Percentiles rank a stretch among this genome's conserved stretches.
These are phyloP conservation scores for Lactarius quietus DNA, from an alignment of 768 basidiomycete species.

Conservation along the genomic window DNA sequence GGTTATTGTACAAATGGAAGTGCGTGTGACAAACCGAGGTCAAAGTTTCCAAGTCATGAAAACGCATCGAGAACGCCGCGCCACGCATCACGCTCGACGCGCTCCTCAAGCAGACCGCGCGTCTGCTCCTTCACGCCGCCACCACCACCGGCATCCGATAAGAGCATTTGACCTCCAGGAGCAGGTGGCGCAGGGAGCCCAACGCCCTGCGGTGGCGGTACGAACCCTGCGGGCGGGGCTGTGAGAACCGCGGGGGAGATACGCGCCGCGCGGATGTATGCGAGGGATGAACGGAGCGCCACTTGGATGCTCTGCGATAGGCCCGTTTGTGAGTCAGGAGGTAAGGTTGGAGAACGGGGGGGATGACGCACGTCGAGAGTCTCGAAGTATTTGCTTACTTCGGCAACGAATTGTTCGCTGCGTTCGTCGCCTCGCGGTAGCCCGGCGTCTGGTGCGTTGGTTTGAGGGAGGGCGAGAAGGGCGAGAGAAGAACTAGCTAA, in stretches of 20 bases:
- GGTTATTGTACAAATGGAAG: too few relatives aligned
- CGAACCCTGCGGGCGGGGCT: conserved; percentile 66
- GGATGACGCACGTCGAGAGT: conserved; percentile 59
- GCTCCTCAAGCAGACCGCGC: conserved; percentile 55
- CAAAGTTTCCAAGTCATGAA: neutral
- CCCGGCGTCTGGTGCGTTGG: too few relatives aligned
- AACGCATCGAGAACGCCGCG: conserved; percentile 60
- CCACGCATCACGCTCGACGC: conserved; percentile 58
- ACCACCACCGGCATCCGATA: conserved; percentile 19
- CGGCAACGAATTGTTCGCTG: conserved; percentile 79
- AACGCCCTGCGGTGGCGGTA: conserved; percentile 77
- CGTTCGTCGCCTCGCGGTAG: conserved; percentile 70
- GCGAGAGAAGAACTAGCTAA: conserved; percentile 77
- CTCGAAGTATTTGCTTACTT: conserved; percentile 84
- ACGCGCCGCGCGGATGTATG: conserved; percentile 76
- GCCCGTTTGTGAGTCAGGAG: conserved; percentile 9
- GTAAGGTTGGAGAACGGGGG: neutral
- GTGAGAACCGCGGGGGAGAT: conserved; percentile 88
- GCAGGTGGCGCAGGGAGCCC: conserved; percentile 47
- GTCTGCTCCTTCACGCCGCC: conserved; percentile 35
- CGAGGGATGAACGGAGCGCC: conserved; percentile 71
- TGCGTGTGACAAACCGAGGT: neutral
- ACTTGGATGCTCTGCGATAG: conserved; percentile 64
- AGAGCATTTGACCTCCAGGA: neutral
- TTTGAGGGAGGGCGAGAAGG: conserved; percentile 78